Conservation (phyloP, 2,329 filamentous ascomycete species). For the Zymoseptoria passerinii region DNA sequence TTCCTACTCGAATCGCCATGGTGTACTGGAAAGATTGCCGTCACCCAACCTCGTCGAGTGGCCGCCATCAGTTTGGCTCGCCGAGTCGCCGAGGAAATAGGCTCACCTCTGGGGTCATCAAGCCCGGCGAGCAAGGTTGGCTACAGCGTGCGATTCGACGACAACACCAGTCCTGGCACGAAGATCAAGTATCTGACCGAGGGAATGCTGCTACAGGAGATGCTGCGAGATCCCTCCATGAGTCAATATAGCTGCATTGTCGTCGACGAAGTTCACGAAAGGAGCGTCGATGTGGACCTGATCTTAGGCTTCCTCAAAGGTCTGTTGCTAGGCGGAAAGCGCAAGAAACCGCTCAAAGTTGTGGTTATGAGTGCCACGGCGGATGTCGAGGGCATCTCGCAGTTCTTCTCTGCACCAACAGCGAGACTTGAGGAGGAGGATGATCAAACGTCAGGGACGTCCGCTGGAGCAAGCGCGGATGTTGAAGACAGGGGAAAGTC, state of each 20-base stretch:
- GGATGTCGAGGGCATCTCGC: constrained; percentile 68
- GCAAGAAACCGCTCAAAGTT: constrained; percentile 71
- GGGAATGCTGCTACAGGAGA: constrained; percentile 90
- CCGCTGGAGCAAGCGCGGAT: background rate
- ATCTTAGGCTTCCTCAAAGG: constrained; percentile 81
- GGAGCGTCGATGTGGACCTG: constrained; percentile 88
- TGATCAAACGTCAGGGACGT: background rate
- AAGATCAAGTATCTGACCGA: constrained; percentile 92
- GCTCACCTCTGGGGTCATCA: constrained; percentile 51
- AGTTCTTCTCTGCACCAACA: constrained; percentile 57
- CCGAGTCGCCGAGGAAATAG: constrained; percentile 79
- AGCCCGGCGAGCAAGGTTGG: constrained; percentile 62
- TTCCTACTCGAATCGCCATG: constrained; percentile 73
- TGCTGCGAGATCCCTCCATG: constrained; percentile 75
- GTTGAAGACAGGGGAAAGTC: constrained; percentile 11
- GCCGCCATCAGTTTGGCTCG: constrained; percentile 86
- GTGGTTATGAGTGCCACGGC: constrained; percentile 96
- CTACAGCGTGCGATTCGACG: constrained; percentile 92
- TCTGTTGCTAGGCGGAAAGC: constrained; percentile 52
- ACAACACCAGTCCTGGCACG: constrained; percentile 70
- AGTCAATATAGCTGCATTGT: constrained; percentile 81
- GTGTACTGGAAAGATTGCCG: constrained; percentile 80
- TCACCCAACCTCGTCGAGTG: constrained; percentile 88
- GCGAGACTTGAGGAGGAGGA: background rate
- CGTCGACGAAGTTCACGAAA: constrained; percentile 94